Evolutionary conservation across 83 land plant species (phyloP).

Genomic region (Picea abies): DNA sequence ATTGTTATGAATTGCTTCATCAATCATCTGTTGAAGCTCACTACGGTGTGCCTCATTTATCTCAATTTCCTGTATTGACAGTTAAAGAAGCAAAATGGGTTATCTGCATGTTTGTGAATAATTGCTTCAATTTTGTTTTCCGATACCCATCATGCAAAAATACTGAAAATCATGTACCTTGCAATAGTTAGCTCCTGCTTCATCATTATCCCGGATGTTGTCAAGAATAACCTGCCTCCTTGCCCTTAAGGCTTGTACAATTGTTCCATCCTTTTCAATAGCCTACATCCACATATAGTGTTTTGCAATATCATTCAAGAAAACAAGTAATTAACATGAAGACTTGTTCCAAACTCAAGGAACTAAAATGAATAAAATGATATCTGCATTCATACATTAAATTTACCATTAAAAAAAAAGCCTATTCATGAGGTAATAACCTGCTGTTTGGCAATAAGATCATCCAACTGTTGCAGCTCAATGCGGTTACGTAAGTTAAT

Average conservation of each 20-base stretch:
- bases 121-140: not conserved
- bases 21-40: conserved; percentile 83
- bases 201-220: conserved; percentile 98
- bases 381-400: not conserved
- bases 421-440: conserved; percentile 29
- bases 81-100: conserved; percentile 11
- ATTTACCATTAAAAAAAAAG: not conserved
- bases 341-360: not conserved
- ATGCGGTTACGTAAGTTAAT: conserved; percentile 73
- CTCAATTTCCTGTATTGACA: conserved; percentile 74
- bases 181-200: conserved; percentile 83
- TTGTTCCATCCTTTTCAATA: conserved; percentile 58
- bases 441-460: conserved; percentile 82
- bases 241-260: conserved; percentile 64
- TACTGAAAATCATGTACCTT: conserved; percentile 47
- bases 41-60: conserved; percentile 81
- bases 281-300: conserved; percentile 23
- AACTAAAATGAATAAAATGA: not conserved
- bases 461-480: conserved; percentile 95
- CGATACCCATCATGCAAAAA: not conserved
- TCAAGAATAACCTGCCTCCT: conserved; percentile 91
- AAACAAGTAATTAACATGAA: not conserved
- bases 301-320: conserved; percentile 8
- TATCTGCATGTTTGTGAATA: not conserved
- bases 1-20: conserved; percentile 84